Conservation (phyloP, 352 stramenopile genomes). For the Phytophthora constricta region DNA sequence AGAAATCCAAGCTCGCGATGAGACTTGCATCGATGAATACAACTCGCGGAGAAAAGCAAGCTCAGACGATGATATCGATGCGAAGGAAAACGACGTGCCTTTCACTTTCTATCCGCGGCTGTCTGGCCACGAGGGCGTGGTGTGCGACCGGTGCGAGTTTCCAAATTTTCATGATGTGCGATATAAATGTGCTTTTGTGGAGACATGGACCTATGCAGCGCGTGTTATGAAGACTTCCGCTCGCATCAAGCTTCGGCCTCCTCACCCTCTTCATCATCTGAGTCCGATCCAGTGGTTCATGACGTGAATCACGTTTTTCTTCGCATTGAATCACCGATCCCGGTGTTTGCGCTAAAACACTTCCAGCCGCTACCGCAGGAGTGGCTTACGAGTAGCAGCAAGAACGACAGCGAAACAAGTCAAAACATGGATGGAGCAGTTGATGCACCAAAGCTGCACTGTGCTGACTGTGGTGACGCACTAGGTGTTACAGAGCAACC, state of each 20-base stretch:
- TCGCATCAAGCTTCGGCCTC: conserved; percentile 29
- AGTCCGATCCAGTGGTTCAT: conserved; percentile 43
- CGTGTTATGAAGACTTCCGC: conserved; percentile 63
- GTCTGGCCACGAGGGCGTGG: conserved; percentile 66
- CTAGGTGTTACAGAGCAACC: conserved; percentile 23
- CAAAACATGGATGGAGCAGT: conserved; percentile 13
- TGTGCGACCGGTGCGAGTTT: conserved; percentile 72
- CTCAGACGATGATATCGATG: conserved; percentile 1
- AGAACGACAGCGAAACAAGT: conserved; percentile 9
- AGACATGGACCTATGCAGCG: conserved; percentile 74
- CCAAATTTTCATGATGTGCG: conserved; percentile 60
- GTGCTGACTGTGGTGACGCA: conserved; percentile 39
- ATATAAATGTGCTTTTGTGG: conserved; percentile 81
- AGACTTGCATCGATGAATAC: conserved; percentile 31
- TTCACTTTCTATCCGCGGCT: conserved; percentile 57
- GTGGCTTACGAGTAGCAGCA: conserved; percentile 33
- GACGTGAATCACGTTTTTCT: conserved; percentile 68
- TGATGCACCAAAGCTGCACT: conserved; percentile 16
- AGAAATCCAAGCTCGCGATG: conserved; percentile 34
- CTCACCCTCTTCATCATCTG: conserved; percentile 19
- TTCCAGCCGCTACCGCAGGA: conserved; percentile 47
- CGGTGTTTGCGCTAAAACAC: conserved; percentile 65
- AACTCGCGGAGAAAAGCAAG: conserved; percentile 18
- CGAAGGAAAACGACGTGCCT: not conserved
- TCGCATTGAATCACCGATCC: conserved; percentile 64